Conservation (phyloP, 2,329 filamentous ascomycete genomes). For the Parascedosporium putredinis region DNA sequence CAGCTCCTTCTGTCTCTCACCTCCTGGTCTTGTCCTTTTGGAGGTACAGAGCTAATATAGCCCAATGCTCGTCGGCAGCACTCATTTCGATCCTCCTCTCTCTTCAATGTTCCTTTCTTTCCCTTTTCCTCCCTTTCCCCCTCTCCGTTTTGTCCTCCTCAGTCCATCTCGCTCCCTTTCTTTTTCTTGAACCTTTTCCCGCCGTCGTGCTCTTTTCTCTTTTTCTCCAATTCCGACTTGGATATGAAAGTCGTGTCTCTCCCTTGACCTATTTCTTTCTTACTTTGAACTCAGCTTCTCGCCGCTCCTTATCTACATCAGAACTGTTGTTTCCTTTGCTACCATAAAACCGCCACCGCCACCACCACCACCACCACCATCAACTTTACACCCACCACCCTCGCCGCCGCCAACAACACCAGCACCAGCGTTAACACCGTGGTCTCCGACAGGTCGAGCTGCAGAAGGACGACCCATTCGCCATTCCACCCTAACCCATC, state of each 20-base stretch:
- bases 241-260: constrained; percentile 1
- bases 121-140: constrained; percentile 3
- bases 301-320: constrained; percentile 3
- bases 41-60: constrained; percentile 7
- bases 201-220: constrained; percentile 1
- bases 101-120: neutral
- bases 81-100: constrained; percentile 9
- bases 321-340: neutral
- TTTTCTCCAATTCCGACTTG: neutral
- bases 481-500: neutral
- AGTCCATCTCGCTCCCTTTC: no score
- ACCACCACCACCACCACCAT: constrained; percentile 5
- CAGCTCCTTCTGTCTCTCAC: constrained; percentile 5
- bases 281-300: neutral
- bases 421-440: neutral
- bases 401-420: neutral
- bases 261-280: constrained; percentile 6
- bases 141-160: constrained; percentile 5
- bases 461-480: neutral
- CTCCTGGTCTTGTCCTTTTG: constrained; percentile 11
- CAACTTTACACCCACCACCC: neutral
- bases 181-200: neutral
- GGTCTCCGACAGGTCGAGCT: neutral
- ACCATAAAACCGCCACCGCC: constrained; percentile 4
- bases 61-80: constrained; percentile 10